Evolutionary conservation across 805 yeast species (phyloP).

Genomic region (Allodekkera sacchari): DNA sequence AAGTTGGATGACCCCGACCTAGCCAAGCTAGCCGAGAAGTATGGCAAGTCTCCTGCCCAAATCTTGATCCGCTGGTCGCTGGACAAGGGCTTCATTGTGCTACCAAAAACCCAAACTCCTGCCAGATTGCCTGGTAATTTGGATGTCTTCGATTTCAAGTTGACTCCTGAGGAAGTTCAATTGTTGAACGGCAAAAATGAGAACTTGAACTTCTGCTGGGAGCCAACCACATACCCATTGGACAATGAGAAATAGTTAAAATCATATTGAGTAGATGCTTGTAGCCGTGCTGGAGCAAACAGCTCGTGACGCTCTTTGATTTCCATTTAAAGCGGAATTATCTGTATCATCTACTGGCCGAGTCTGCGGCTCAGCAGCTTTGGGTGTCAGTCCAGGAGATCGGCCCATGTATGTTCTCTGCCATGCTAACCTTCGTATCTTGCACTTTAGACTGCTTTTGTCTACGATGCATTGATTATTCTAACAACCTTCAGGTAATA

Average conservation of each 20-base stretch:
- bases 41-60: slow-evolving; percentile 43
- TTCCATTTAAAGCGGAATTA: too few species aligned
- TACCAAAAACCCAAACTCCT: slow-evolving; percentile 24
- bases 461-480: too few species aligned
- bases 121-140: slow-evolving; percentile 32
- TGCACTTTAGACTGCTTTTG: too few species aligned
- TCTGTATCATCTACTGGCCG: too few species aligned
- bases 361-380: too few species aligned
- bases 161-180: slow-evolving; percentile 29
- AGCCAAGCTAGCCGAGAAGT: slow-evolving; percentile 37
- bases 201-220: slow-evolving; percentile 11
- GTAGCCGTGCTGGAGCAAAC: too few species aligned
- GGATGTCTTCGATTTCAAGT: slow-evolving; percentile 29
- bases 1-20: slow-evolving; percentile 35
- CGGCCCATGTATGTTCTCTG: too few species aligned
- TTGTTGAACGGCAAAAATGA: slow-evolving; percentile 28
- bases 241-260: slow-evolving; percentile 12
- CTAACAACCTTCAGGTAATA: too few species aligned
- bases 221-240: slow-evolving; percentile 17
- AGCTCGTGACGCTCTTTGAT: too few species aligned
- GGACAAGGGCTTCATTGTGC: slow-evolving; percentile 45
- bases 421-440: too few species aligned
- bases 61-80: slow-evolving; percentile 60
- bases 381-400: too few species aligned
- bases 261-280: too few species aligned